Evolutionary conservation across 1,284 basidiomycete genomes (phyloP).

Genomic region (Cystobasidiaceae sp.): DNA sequence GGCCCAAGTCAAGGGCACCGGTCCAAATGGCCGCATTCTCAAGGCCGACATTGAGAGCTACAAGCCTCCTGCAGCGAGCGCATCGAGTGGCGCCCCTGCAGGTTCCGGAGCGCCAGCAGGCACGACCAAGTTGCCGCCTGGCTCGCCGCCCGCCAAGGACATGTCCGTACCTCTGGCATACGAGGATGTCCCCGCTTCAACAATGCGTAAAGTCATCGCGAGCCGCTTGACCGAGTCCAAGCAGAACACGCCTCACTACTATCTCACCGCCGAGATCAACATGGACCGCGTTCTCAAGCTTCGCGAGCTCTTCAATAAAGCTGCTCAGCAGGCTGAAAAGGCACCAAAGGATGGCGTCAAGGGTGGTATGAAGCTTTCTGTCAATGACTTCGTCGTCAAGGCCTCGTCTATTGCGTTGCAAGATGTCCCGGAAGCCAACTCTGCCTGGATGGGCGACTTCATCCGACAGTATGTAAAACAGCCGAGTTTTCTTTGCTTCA

Average conservation of each 20-base stretch:
- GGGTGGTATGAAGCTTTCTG: slow-evolving; percentile 72
- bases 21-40: slow-evolving; percentile 88
- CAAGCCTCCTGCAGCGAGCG: slow-evolving; percentile 52
- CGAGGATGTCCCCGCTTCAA: slow-evolving; percentile 83
- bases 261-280: slow-evolving; percentile 88
- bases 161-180: slow-evolving; percentile 59
- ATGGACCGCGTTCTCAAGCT: slow-evolving; percentile 97
- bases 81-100: slow-evolving; percentile 58
- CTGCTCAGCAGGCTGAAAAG: slow-evolving; percentile 56
- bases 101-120: slow-evolving; percentile 48
- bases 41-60: slow-evolving; percentile 91
- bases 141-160: slow-evolving; percentile 42
- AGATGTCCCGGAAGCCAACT: slow-evolving; percentile 97
- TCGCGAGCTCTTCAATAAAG: slow-evolving; percentile 86
- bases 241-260: slow-evolving; percentile 93
- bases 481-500: background rate
- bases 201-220: slow-evolving; percentile 93
- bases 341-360: slow-evolving; percentile 61
- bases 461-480: slow-evolving; percentile 75
- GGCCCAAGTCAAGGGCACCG: slow-evolving; percentile 83
- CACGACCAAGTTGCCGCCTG: slow-evolving; percentile 49
- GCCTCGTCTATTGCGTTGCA: slow-evolving; percentile 81
- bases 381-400: slow-evolving; percentile 98
- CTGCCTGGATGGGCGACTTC: slow-evolving; percentile 92
- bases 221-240: slow-evolving; percentile 86